Evolutionary conservation across 1,284 basidiomycete genomes (phyloP), one percentile per base, ranked within the genome.

Genomic region (Irpex sp.): DNA sequence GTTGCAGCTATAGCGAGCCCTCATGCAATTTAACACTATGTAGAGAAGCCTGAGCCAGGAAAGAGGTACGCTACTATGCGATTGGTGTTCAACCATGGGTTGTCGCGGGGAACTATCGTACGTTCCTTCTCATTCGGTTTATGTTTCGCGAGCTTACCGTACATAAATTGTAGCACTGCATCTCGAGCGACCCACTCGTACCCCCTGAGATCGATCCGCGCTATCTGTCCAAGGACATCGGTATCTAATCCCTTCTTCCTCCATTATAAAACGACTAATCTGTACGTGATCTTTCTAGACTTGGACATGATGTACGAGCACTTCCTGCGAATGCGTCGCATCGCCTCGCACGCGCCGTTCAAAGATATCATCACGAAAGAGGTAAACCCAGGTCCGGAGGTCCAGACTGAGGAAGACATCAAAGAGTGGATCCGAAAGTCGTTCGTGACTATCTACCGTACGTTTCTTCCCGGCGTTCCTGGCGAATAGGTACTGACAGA

Each of bases 181-280:
- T 69, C 0, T 78, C 76, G 1, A 68, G 66, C 37, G 74, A 84
- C 66, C 80, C 81, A 0, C 56, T 64, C 4, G 74, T 70, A 9
- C 74, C 79, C 44, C 80, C 83, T 0, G 72, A 73, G n/a, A 74
- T 84, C 34, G 79, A 85, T 65, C 82, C 82, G 40, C 76, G 75
- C 56, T 81, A 81, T 69, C 82, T 83, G 68, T 79, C 79, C 57
- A 71, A 81, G 51, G 73, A 76, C 58, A 78, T 82, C 68, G 83
- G 84, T 74, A 56, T 55, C 47, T 26, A 5, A 38, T 17, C 44
- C 15, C 51, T 52, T 52, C 1, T 31, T 9, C 9, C 4, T 11
- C 47, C 19, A 34, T 13, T 19, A 4, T 47, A 11, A 54, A 9
- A 31, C 11, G 5, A 31, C 9, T 59, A 37, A 58, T 26, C 17